Evolutionary conservation across 2,329 filamentous ascomycete genomes (phyloP).

Genomic region (Didymella arachidicola): DNA sequence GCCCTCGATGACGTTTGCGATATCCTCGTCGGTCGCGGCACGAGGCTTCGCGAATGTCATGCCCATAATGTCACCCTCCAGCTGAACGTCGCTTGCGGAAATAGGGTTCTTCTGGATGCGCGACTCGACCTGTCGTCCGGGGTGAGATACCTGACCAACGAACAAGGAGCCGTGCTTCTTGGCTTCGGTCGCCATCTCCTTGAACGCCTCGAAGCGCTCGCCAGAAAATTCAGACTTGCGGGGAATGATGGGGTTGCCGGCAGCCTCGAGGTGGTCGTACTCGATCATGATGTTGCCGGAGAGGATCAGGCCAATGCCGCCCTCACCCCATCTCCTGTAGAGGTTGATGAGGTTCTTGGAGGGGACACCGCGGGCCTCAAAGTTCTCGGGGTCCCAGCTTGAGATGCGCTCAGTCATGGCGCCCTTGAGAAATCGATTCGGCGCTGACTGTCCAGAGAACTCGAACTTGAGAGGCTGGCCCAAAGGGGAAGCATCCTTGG

Average conservation of each 20-base stretch:
- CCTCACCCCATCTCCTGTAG: slow-evolving; percentile 62
- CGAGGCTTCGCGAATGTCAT: slow-evolving; percentile 63
- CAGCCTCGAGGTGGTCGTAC: slow-evolving; percentile 65
- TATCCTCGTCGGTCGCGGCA: slow-evolving; percentile 62
- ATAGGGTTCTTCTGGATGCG: slow-evolving; percentile 59
- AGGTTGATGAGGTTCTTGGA: slow-evolving; percentile 64
- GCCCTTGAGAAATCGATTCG: slow-evolving; percentile 72
- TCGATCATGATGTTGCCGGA: slow-evolving; percentile 72
- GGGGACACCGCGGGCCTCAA: slow-evolving; percentile 63
- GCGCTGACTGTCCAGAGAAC: slow-evolving; percentile 62
- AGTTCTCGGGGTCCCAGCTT: slow-evolving; percentile 64
- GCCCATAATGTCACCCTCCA: slow-evolving; percentile 49
- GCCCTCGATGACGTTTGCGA: slow-evolving; percentile 63
- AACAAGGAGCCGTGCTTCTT: slow-evolving; percentile 67
- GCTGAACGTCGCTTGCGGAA: slow-evolving; percentile 57
- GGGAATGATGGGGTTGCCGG: slow-evolving; percentile 68
- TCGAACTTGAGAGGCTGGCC: slow-evolving; percentile 56
- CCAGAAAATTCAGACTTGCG: slow-evolving; percentile 60
- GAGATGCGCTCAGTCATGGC: slow-evolving; percentile 72
- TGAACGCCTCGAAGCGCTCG: slow-evolving; percentile 67
- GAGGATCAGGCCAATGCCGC: slow-evolving; percentile 58
- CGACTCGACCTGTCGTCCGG: slow-evolving; percentile 63
- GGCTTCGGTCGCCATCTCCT: slow-evolving; percentile 60
- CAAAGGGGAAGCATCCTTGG: slow-evolving; percentile 52
- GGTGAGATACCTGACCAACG: slow-evolving; percentile 69